Base-by-base conservation (phyloP, 169 alveolate genomes). In the Plasmodium ovale region DNA sequence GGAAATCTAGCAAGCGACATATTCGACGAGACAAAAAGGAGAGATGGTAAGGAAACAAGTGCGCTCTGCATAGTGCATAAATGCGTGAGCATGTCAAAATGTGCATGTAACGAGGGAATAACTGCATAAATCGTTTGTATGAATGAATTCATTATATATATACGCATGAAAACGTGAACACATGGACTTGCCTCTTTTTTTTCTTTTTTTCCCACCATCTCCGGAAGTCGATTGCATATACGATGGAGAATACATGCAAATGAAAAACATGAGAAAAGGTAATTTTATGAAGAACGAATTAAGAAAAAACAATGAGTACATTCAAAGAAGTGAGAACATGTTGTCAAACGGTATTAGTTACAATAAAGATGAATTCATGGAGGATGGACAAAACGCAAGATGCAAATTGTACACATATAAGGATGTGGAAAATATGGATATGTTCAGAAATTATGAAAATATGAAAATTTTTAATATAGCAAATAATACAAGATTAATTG, bases 401-500 rank as follows among this genome's bases (percentile, higher is more conserved):
- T 1, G 16, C 19, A 71, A 25, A 23, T 16, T 25, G n/a, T 73
- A 58, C 44, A 29, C 49, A 10, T 71, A 59, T 73, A 73, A 39
- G 47, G 44, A 69, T 49, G 65, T n/a, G 10, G 82, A 69, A 0
- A 47, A 47, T 49, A 47, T 44, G 19, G 65, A 49, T 25, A 69
- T 51, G 49, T 27, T 56, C 39, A 25, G 35, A 0, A 56, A 56
- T 39, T 51, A 54, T 39, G 87, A 9, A 58, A 14, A 6, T 44
- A 6, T 58, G 6, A 19, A 69, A 10, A 58, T 37, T 21, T 27
- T 27, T 25, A 73, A 65, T 25, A 9, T 65, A 0, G 19, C 49
- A 14, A 49, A 33, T 60, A 42, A 73, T 39, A 49, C 49, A 19
- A 56, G 54, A 33, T 47, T 73, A 39, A 27, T 47, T 27, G 59